Conservation (phyloP, 768 basidiomycete genomes). For the Ramaria rubella region DNA sequence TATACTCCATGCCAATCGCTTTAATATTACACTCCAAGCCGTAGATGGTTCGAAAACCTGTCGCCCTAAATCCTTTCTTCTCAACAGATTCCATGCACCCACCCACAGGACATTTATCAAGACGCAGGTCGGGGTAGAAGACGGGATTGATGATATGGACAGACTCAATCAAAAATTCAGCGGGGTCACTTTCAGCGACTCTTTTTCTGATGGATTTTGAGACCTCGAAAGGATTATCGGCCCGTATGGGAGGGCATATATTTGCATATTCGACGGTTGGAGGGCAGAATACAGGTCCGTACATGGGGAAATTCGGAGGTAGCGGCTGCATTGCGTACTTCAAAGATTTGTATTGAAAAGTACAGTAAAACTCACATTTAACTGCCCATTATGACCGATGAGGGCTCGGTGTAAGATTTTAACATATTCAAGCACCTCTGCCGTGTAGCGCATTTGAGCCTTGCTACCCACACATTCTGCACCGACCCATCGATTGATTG, state of each 20-base stretch:
- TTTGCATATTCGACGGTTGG: not conserved
- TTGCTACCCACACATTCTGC: not conserved
- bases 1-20: constrained; percentile 1
- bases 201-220: not conserved
- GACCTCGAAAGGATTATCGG: not conserved
- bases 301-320: not conserved
- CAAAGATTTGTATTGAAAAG: too few species aligned
- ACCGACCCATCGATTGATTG: not conserved
- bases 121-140: not conserved
- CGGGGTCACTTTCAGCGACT: not conserved
- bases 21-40: constrained; percentile 1
- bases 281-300: not conserved
- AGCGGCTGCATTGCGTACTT: not conserved
- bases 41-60: not conserved
- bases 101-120: too few species aligned
- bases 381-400: not conserved
- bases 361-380: not conserved
- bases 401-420: not conserved
- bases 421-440: not conserved
- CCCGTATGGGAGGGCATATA: not conserved
- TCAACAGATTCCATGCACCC: not conserved
- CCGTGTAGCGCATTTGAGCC: not conserved
- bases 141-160: not conserved
- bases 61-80: not conserved
- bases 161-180: too few species aligned